Evolutionary conservation across 2,329 filamentous ascomycete species (phyloP), one percentile per base, ranked within the genome.

Genomic region (Dendrostoma leiphaemia): DNA sequence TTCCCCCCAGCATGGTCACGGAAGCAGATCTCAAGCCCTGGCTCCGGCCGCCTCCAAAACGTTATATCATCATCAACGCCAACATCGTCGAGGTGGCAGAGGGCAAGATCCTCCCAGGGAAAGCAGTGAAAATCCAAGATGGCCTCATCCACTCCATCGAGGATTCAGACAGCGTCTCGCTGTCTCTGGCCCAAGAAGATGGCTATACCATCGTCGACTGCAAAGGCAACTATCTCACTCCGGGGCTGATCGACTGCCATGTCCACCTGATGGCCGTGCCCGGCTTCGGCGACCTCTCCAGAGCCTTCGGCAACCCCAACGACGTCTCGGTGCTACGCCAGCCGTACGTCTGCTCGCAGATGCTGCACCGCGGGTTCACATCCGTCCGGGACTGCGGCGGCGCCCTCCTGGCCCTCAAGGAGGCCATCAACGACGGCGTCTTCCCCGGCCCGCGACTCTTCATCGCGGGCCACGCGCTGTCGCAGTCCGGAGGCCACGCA

Each of bases 341-440:
- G 59, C 68, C 76, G 3, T 77, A 71, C 51, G 69, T 77, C 6
- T 70, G 67, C 35, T 60, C 65, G 19, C 68, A 77, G 53, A 82
- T 81, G 70, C 70, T 82, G 0, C 63, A 69, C 29, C 72, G 79
- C 17, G 79, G 80, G 3, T 82, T 82, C 65, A 82, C 80, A 1
- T 74, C 68, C 6, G 71, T 79, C 10, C 72, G 80, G 2, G 79
- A 83, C 62, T 80, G 76, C 56, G 80, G 77, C 2, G 80, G 80
- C 9, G 78, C 79, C 2, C 66, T 66, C 2, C 62, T 75, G 0
- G 74, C 78, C 1, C 64, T 83, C 21, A 75, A 75, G 58, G 67
- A 81, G 60, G 78, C 79, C 2, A 70, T 82, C 26, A 70, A 69
- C 1, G 76, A 82, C 48, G 72, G 74, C 2, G 68, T 81, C 0